Percentiles rank a stretch among this genome's conserved stretches.
These are phyloP conservation scores for Rubia tinctorum DNA, from an alignment of 305 asterid genomes.

Conservation along the genomic window DNA sequence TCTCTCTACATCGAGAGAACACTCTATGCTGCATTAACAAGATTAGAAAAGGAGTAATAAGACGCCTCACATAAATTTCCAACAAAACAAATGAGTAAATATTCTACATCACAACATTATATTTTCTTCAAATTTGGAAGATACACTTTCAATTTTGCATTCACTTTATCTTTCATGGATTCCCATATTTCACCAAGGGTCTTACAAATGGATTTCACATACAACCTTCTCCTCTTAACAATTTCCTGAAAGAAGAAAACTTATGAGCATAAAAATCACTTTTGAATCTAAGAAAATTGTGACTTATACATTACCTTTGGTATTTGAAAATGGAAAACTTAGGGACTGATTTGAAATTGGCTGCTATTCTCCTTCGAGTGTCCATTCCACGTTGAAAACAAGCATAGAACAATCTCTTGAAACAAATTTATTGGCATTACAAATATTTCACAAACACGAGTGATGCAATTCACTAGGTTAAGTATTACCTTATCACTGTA, in stretches of 20 bases:
- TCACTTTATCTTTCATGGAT: conserved; percentile 21
- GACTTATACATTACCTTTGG: conserved; percentile 38
- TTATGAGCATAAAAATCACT: neutral
- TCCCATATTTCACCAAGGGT: conserved; percentile 35
- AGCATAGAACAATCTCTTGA: conserved; percentile 19
- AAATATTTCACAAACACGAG: conserved; percentile 17
- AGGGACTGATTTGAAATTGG: conserved; percentile 39
- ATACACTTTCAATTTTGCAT: conserved; percentile 26
- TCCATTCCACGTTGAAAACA: conserved; percentile 32
- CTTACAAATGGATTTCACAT: conserved; percentile 43
- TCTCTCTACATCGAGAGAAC: conserved; percentile 42
- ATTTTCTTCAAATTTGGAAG: conserved; percentile 53
- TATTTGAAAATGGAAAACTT: conserved; percentile 80
- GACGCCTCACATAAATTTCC: neutral
- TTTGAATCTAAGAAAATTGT: too few relatives aligned
- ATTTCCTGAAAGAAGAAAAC: conserved; percentile 53
- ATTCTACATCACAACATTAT: neutral
- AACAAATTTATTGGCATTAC: conserved; percentile 15
- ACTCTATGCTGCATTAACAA: conserved; percentile 43
- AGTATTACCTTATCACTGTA: too few relatives aligned
- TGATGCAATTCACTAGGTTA: neutral
- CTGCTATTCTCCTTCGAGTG: conserved; percentile 35
- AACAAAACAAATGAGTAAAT: neutral
- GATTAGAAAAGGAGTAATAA: conserved; percentile 25
- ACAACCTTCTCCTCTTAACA: conserved; percentile 49